A percentile compares a stretch with the other conserved stretches of the same genome.
phyloP scores from a whole-genome alignment of 768 basidiomycete species.

The Termitomyces sp. region DNA sequence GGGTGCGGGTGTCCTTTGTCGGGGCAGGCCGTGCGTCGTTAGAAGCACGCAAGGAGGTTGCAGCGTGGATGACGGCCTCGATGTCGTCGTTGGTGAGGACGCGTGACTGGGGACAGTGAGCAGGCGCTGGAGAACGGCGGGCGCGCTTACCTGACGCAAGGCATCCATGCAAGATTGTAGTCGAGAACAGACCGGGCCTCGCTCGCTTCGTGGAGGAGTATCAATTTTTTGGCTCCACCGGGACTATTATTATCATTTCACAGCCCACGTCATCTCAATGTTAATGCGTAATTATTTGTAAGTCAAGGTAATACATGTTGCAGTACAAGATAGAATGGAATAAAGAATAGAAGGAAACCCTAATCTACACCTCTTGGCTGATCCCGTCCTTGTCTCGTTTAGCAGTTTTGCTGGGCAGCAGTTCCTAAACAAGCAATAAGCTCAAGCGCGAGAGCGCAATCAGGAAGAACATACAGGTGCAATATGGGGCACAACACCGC shows the following conservation, averaged over 20 bases:
- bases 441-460: not conserved
- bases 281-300: slow-evolving; percentile 13
- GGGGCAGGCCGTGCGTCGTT: slow-evolving; percentile 41
- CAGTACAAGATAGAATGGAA: slow-evolving; percentile 14
- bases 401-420: slow-evolving; percentile 37
- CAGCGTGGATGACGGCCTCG: slow-evolving; percentile 87
- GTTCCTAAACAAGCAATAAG: slow-evolving; percentile 19
- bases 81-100: slow-evolving; percentile 77
- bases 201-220: slow-evolving; percentile 8
- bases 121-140: not conserved
- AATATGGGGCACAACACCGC: slow-evolving; percentile 77
- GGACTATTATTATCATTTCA: not conserved
- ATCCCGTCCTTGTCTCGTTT: slow-evolving; percentile 34
- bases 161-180: not conserved
- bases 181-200: not conserved
- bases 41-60: slow-evolving; percentile 64
- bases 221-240: slow-evolving; percentile 17
- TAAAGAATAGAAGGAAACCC: slow-evolving; percentile 7
- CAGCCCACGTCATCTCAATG: slow-evolving; percentile 1
- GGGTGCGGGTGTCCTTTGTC: slow-evolving; percentile 82
- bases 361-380: slow-evolving; percentile 40
- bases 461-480: slow-evolving; percentile 29
- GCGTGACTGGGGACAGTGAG: slow-evolving; percentile 13
- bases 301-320: slow-evolving; percentile 18
- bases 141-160: not conserved